A percentile compares a stretch with the other conserved stretches of the same genome.
Evolutionary conservation across 1,139 yeast genomes (phyloP).

Genomic region (Saccharomyces hybrid): DNA sequence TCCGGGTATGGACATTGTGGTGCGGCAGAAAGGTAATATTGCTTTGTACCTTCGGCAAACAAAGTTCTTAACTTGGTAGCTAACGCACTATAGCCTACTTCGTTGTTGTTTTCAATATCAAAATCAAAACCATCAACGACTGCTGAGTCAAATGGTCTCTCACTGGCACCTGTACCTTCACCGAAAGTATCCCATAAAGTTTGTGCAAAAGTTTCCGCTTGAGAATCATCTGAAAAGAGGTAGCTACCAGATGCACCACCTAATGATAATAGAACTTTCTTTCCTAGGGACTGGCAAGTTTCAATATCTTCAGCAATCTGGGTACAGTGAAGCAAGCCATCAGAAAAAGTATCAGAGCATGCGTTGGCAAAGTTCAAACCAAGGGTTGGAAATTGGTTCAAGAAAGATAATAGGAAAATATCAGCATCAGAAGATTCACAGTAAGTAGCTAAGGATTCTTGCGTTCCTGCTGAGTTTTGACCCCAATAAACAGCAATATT

Average conservation of each 20-base stretch:
- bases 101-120: slow-evolving; percentile 53
- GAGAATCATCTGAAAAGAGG: slow-evolving; percentile 56
- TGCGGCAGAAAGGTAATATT: slow-evolving; percentile 81
- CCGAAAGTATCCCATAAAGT: slow-evolving; percentile 84
- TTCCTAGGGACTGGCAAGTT: slow-evolving; percentile 77
- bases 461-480: slow-evolving; percentile 74
- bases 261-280: slow-evolving; percentile 67
- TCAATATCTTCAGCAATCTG: slow-evolving; percentile 65
- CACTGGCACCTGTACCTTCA: slow-evolving; percentile 46
- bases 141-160: slow-evolving; percentile 74
- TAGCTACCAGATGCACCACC: slow-evolving; percentile 85
- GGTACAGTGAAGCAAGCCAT: slow-evolving; percentile 54
- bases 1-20: slow-evolving; percentile 96
- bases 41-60: slow-evolving; percentile 49
- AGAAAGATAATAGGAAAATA: slow-evolving; percentile 63
- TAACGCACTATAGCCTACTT: slow-evolving; percentile 54
- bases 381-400: slow-evolving; percentile 53
- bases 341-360: slow-evolving; percentile 45
- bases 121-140: slow-evolving; percentile 66
- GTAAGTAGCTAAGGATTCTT: slow-evolving; percentile 55
- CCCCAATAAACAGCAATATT: slow-evolving; percentile 90
- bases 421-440: slow-evolving; percentile 67
- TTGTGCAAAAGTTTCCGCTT: slow-evolving; percentile 63
- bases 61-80: slow-evolving; percentile 52
- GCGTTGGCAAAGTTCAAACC: slow-evolving; percentile 65